These are phyloP conservation scores for Gastrolobium villosum DNA, from an alignment of 306 rosid species.

Conservation along the genomic window DNA sequence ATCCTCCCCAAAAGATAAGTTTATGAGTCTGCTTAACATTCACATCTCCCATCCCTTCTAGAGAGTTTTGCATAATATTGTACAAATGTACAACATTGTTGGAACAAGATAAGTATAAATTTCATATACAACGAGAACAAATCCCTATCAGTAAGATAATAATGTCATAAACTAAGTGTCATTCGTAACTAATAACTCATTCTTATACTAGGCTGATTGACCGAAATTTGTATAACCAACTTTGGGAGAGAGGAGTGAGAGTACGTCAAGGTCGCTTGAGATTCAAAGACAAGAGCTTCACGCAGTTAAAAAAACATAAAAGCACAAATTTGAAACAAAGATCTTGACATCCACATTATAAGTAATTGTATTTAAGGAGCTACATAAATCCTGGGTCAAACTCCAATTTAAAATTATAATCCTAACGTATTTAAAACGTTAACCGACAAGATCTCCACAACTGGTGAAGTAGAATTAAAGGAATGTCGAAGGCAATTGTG, in stretches of 20 bases:
- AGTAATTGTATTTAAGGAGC: conserved; percentile 20
- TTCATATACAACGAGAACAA: neutral
- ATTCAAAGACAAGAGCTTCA: conserved; percentile 4
- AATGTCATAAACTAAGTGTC: neutral
- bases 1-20: conserved; percentile 7
- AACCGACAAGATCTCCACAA: conserved; percentile 20
- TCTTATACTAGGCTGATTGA: conserved; percentile 5
- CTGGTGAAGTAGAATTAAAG: conserved; percentile 37
- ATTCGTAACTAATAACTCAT: neutral
- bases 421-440: conserved; percentile 26
- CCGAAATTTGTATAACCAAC: neutral
- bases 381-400: neutral
- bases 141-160: neutral
- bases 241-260: neutral
- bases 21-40: conserved; percentile 34
- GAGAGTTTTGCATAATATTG: neutral
- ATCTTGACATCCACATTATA: neutral
- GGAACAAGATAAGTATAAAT: neutral
- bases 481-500: conserved; percentile 34
- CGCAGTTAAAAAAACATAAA: neutral
- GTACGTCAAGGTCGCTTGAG: neutral
- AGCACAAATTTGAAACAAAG: neutral
- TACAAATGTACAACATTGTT: conserved; percentile 1
- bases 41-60: neutral
- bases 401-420: neutral